Evolutionary conservation across 2,329 filamentous ascomycete species (phyloP), one percentile per base, ranked within the genome.

Genomic region (Amesomyces nigricolor): DNA sequence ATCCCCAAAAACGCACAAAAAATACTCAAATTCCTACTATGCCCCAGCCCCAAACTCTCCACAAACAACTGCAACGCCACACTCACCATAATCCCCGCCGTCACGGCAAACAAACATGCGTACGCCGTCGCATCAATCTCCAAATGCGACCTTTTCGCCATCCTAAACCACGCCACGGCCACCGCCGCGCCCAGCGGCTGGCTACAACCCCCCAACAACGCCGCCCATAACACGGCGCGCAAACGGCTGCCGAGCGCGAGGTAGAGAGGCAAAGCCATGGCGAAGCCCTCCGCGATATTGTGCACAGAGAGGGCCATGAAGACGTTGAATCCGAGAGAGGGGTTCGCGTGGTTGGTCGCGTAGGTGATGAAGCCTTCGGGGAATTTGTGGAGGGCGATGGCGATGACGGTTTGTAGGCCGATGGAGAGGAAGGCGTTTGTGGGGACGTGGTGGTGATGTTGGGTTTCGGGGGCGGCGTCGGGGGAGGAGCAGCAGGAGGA

Each of bases 231-330:
- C 74, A 97, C 94, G 16, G 94, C 92, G 64, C 85, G 87, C 67
- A 82, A 75, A 45, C 91, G 86, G 56, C 85, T 92, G 59, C 86
- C 81, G 32, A 96, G 81, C 1, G 94, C 94, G 65, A 99, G 88
- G 71, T 95, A 99, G 0, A 99, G 78, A 0, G 94, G 94, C 0
- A 99, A 75, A 0, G 91, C 90, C 80, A 99, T 87, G 59, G 91
- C 89, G 68, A 97, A 97, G 1, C 94, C 94, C 73, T 99, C 94
- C 29, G 90, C 91, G 66, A 99, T 95, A 73, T 97, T 99, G 78
- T 99, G 94, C 57, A 99, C 92, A 68, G 96, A 96, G 7, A 99
- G 80, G 0, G 94, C 92, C 70, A 97, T 82, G 73, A 99, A 99
- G 53, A 99, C 90, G 51, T 89, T 88, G 71, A 96, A 84, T 17